Conservation (phyloP, 2,329 filamentous ascomycete genomes). For the Diplodia seriata region DNA sequence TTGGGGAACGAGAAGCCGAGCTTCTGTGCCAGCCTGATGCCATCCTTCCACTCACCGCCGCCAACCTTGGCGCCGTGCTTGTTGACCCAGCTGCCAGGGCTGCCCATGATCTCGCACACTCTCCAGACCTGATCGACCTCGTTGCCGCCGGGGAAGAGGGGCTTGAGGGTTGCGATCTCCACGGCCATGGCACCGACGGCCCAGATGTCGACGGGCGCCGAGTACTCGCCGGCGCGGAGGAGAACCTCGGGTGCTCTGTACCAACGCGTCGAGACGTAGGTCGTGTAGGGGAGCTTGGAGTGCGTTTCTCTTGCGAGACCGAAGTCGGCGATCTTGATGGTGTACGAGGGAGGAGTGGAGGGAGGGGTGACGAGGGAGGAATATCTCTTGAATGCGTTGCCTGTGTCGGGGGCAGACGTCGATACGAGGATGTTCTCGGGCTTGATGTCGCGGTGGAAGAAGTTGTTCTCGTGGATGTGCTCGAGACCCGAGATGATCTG, state of each 20-base stretch:
- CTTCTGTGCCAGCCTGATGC: constrained; percentile 89
- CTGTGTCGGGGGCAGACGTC: constrained; percentile 81
- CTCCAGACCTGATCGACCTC: constrained; percentile 99
- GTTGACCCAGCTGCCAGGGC: constrained; percentile 97
- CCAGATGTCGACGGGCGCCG: constrained; percentile 98
- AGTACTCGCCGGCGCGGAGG: constrained; percentile 92
- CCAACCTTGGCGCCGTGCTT: constrained; percentile 86
- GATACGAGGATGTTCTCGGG: constrained; percentile 98
- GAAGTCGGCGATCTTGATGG: constrained; percentile 98
- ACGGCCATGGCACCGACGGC: constrained; percentile 98
- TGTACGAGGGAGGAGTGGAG: constrained; percentile 90
- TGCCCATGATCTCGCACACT: constrained; percentile 99
- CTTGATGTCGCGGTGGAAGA: constrained; percentile 99
- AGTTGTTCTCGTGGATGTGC: constrained; percentile 95
- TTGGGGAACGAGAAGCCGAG: constrained; percentile 97
- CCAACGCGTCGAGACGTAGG: constrained; percentile 97
- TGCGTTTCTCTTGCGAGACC: constrained; percentile 96
- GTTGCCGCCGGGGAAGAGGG: constrained; percentile 94
- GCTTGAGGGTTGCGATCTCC: constrained; percentile 94
- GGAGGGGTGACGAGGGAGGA: constrained; percentile 92
- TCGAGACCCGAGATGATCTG: constrained; percentile 96
- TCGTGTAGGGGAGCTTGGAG: constrained; percentile 95
- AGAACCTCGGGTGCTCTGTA: constrained; percentile 93
- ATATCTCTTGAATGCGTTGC: constrained; percentile 88
- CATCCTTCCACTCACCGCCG: constrained; percentile 97